Base-by-base conservation (phyloP, 2,329 filamentous ascomycete genomes). In the Aspergillus aculeatinus region DNA sequence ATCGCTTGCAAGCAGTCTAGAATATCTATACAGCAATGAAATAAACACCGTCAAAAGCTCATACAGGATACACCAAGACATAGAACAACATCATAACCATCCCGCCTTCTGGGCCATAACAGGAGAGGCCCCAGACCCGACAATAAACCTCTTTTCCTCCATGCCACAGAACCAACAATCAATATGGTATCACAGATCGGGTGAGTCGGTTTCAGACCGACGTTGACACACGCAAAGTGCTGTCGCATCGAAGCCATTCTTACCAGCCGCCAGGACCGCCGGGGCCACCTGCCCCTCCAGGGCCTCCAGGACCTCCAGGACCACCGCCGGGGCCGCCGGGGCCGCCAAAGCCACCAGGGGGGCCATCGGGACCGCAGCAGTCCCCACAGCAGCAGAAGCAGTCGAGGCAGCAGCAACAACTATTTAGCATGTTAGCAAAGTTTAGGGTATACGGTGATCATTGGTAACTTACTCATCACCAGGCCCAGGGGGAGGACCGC, bases 341-440 rank as follows among this genome's bases (percentile, higher is more conserved):
- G 21, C 44, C 56, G 14, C 35, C 49, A 12, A 47, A 47, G 11
- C 56, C 51, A 5, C 51, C 57, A 16, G 50, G 50, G 4, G 57
- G 57, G 5, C 57, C 57, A 25, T 59, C 51, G 27, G 51, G 51
- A 16, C 57, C 57, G 29, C 57, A 54, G 33, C 57, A 54, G 35
- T 59, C 57, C 25, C 51, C 57, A 14, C 57, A 59, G 42, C 51
- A 59, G 29, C 35, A 59, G 42, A 52, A 49, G 44, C 48, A 58
- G 35, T 58, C 55, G 23, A 58, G 33, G 14, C 56, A 58, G 49
- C 57, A 59, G 57, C 57, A 59, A 42, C 57, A 59, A 31, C 57
- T 59, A 29, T 48, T 6, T 2, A 19, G 29, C 31, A 49, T 14
- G 10, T 7, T 14, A 25, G n/a, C 3, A 25, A 16, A 35, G 16